phyloP scores from a whole-genome alignment of 306 rosid genomes.

The Phaseolus lunatus region DNA sequence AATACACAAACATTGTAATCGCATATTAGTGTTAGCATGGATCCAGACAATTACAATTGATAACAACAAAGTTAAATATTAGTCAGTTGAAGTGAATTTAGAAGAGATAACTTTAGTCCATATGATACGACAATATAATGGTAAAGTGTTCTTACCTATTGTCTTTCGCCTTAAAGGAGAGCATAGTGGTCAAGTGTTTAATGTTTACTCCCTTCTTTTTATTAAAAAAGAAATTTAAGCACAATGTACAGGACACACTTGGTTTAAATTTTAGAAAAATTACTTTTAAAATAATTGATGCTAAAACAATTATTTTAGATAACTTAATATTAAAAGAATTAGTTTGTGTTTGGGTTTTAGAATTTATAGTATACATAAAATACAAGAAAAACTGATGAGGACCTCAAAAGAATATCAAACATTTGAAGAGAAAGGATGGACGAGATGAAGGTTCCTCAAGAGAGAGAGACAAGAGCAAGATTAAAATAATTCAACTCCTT shows the following conservation, averaged over 20 bases:
- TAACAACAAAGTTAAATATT: not conserved
- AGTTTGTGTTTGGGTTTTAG: not conserved
- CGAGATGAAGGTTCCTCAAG: too few relatives aligned
- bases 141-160: too few relatives aligned
- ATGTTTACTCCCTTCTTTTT: not conserved
- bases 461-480: too few relatives aligned
- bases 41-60: constrained; percentile 6
- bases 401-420: too few relatives aligned
- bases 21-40: constrained; percentile 23
- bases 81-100: constrained; percentile 10
- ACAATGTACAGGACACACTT: not conserved
- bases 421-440: too few relatives aligned
- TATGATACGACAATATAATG: not conserved
- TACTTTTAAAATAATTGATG: too few relatives aligned
- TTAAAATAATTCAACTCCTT: too few relatives aligned
- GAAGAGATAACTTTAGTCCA: not conserved
- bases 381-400: too few relatives aligned
- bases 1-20: not conserved
- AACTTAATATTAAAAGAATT: too few relatives aligned
- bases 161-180: not conserved
- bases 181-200: not conserved
- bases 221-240: not conserved
- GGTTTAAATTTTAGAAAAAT: too few relatives aligned
- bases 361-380: not conserved
- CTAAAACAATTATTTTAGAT: too few relatives aligned